phyloP scores from a whole-genome alignment of 495 filamentous ascomycete genomes.

The Tuber indicum region DNA sequence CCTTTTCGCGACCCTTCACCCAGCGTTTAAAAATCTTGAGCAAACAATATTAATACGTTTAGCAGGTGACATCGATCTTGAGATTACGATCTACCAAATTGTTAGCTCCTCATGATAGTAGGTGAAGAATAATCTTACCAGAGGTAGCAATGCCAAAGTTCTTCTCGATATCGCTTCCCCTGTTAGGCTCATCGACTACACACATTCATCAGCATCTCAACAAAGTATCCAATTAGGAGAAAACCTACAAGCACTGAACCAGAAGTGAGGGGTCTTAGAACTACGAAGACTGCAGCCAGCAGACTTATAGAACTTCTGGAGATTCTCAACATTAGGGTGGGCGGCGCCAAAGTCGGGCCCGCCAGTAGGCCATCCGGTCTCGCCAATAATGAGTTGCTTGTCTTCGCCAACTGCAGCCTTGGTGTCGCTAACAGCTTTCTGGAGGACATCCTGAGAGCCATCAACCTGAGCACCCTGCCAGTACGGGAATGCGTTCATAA shows the following conservation, averaged over 20 bases:
- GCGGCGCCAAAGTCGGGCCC: constrained; percentile 57
- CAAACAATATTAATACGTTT: background rate
- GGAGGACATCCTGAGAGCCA: constrained; percentile 47
- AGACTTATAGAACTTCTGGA: constrained; percentile 69
- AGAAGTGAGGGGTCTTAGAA: constrained; percentile 31
- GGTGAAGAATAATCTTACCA: background rate
- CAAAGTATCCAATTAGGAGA: background rate
- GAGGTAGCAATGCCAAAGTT: constrained; percentile 34
- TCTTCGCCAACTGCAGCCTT: constrained; percentile 50
- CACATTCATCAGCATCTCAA: background rate
- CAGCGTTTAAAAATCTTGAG: background rate
- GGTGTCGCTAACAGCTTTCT: constrained; percentile 63
- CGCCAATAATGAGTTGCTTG: constrained; percentile 81
- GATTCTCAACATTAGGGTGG: constrained; percentile 59
- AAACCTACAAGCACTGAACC: constrained; percentile 34
- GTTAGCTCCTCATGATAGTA: background rate
- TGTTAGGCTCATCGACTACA: constrained; percentile 37
- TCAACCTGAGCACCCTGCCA: constrained; percentile 36
- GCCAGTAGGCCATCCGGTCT: constrained; percentile 79
- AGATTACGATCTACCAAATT: background rate
- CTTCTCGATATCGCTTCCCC: constrained; percentile 27
- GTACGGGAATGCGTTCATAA: constrained; percentile 42
- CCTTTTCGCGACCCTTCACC: background rate
- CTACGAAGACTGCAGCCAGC: constrained; percentile 57
- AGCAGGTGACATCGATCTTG: background rate